Evolutionary conservation across 441 rosid species (phyloP).

Genomic region (Populus hybrid): DNA sequence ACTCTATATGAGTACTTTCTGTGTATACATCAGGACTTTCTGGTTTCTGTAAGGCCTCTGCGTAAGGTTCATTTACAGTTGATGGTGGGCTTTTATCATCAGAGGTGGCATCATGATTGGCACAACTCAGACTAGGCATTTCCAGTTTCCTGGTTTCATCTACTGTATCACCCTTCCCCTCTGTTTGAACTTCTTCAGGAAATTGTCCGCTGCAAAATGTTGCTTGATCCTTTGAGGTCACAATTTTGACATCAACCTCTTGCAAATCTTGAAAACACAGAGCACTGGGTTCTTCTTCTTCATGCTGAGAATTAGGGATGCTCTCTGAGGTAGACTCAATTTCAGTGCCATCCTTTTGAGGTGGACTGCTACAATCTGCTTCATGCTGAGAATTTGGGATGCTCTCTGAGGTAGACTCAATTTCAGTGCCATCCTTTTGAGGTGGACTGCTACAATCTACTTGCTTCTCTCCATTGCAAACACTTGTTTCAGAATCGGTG

Average conservation of each 20-base stretch:
- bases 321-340: conserved; percentile 28
- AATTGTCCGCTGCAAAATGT: conserved; percentile 20
- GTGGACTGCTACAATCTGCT: conserved; percentile 21
- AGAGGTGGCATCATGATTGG: conserved; percentile 13
- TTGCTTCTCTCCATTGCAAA: conserved; percentile 44
- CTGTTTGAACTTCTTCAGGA: conserved; percentile 33
- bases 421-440: conserved; percentile 32
- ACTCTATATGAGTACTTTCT: conserved; percentile 31
- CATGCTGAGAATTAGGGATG: conserved; percentile 25
- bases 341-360: conserved; percentile 33
- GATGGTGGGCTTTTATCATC: conserved; percentile 28
- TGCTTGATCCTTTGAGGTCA: conserved; percentile 28
- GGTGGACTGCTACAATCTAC: conserved; percentile 21
- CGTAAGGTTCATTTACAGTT: conserved; percentile 27
- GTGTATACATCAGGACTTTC: conserved; percentile 24
- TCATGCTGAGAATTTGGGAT: conserved; percentile 18
- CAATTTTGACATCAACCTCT: conserved; percentile 37
- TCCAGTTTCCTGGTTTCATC: conserved; percentile 22
- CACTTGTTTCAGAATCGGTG: conserved; percentile 43
- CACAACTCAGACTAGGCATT: conserved; percentile 14
- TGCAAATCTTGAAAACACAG: conserved; percentile 29
- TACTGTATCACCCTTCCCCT: conserved; percentile 21
- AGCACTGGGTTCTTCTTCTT: conserved; percentile 30
- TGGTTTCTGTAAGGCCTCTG: conserved; percentile 28
- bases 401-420: conserved; percentile 29